Evolutionary conservation across 2,329 filamentous ascomycete genomes (phyloP).

Genomic region (Xylaria sp.): DNA sequence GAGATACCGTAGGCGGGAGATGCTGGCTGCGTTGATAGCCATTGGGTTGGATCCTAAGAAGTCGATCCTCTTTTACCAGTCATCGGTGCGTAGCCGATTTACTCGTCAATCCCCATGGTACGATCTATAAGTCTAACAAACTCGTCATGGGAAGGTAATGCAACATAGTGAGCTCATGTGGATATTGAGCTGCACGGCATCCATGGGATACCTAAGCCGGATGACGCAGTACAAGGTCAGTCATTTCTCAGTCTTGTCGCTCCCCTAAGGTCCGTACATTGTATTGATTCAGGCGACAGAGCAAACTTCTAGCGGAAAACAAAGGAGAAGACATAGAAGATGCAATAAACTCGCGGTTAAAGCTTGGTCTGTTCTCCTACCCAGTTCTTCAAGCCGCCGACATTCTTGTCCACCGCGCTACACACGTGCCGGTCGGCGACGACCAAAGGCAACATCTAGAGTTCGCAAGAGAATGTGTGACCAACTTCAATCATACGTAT

Average conservation of each 20-base stretch:
- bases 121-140: conserved; percentile 17
- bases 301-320: conserved; percentile 74
- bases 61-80: conserved; percentile 85
- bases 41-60: conserved; percentile 83
- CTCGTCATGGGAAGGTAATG: conserved; percentile 62
- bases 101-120: background rate
- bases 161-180: conserved; percentile 94
- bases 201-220: conserved; percentile 91
- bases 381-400: conserved; percentile 96
- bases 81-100: conserved; percentile 63
- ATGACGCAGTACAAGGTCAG: conserved; percentile 99
- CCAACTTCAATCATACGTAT: conserved; percentile 83
- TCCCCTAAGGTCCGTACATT: background rate
- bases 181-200: conserved; percentile 92
- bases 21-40: conserved; percentile 82
- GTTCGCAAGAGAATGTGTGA: conserved; percentile 86
- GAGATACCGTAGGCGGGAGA: conserved; percentile 73
- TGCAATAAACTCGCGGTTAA: conserved; percentile 66
- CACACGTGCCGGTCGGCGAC: conserved; percentile 95
- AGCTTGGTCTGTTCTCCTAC: conserved; percentile 93
- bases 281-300: conserved; percentile 58
- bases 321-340: conserved; percentile 67
- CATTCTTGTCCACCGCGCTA: conserved; percentile 88
- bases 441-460: conserved; percentile 96
- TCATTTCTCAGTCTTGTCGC: conserved; percentile 1